phyloP scores from a whole-genome alignment of 139 green algal genomes.

The Gonium pectorale region DNA sequence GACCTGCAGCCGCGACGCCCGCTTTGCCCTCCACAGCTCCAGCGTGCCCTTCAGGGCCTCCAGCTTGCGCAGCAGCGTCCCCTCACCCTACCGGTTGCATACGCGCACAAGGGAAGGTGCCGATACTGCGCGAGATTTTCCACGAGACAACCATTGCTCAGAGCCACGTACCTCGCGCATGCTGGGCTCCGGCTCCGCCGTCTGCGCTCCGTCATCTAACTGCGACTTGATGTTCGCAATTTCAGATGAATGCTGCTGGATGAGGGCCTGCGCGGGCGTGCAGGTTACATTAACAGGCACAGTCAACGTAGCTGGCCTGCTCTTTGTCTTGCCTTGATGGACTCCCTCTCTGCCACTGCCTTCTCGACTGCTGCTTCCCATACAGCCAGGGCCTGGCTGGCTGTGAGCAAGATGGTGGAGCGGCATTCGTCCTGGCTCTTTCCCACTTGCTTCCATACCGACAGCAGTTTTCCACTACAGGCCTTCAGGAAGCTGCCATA shows the following conservation, averaged over 20 bases:
- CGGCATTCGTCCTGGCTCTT: not conserved
- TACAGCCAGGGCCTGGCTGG: not conserved
- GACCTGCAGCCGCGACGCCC: not conserved
- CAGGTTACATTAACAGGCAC: not conserved
- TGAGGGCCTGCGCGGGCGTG: not conserved
- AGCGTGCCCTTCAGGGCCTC: slow-evolving; percentile 18
- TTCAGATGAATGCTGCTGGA: slow-evolving; percentile 11
- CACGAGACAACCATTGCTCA: not conserved
- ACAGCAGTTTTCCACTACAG: slow-evolving; percentile 7
- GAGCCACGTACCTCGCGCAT: not conserved
- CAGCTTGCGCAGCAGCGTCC: slow-evolving; percentile 26
- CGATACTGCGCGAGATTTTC: not conserved
- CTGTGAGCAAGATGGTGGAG: not conserved
- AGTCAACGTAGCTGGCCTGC: not conserved
- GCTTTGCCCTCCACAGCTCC: slow-evolving; percentile 26
- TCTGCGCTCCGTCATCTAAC: slow-evolving; percentile 9
- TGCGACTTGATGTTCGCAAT: slow-evolving; percentile 14
- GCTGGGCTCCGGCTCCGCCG: not conserved
- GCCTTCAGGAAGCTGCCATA: not conserved
- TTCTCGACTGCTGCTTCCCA: slow-evolving; percentile 12
- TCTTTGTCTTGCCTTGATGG: not conserved
- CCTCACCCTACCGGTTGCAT: not conserved
- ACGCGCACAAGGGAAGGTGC: not conserved
- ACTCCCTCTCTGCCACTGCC: not conserved
- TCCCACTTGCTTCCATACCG: slow-evolving; percentile 22